Percentiles rank a stretch among this genome's conserved stretches.
These are phyloP conservation scores for Rhizopogon vinicolor DNA, from an alignment of 768 basidiomycete species.

Conservation along the genomic window DNA sequence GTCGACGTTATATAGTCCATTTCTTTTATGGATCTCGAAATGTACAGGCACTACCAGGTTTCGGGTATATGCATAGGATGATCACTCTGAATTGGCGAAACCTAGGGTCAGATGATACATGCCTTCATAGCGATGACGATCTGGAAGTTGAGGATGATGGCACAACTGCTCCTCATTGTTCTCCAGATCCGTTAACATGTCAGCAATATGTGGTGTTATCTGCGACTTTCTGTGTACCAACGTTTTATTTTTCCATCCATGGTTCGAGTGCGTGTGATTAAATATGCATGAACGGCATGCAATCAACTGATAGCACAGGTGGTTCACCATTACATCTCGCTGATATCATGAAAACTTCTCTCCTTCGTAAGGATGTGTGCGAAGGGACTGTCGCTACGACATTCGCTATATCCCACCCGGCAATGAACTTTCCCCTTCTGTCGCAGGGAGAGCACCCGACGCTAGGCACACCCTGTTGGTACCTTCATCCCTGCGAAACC, in stretches of 20 bases:
- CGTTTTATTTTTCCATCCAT: conserved; percentile 76
- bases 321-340: conserved; percentile 58
- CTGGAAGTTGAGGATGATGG: conserved; percentile 30
- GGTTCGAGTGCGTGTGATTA: conserved; percentile 53
- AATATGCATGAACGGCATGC: neutral
- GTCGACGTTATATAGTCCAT: conserved; percentile 18
- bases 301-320: conserved; percentile 35
- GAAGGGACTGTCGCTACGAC: conserved; percentile 40
- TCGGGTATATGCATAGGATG: conserved; percentile 46
- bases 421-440: conserved; percentile 64
- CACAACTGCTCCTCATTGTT: conserved; percentile 25
- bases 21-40: conserved; percentile 7
- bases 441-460: conserved; percentile 88
- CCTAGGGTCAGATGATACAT: neutral
- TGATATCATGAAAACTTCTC: conserved; percentile 49
- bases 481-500: conserved; percentile 85
- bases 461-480: conserved; percentile 74
- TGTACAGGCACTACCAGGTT: conserved; percentile 29
- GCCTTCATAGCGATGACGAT: conserved; percentile 8
- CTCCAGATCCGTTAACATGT: conserved; percentile 36
- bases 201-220: conserved; percentile 74
- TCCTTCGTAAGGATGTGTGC: conserved; percentile 52
- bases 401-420: conserved; percentile 49
- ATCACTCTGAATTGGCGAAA: conserved; percentile 17
- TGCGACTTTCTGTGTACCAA: conserved; percentile 74